phyloP scores from a whole-genome alignment of 306 rosid genomes.

The Vicia villosa region DNA sequence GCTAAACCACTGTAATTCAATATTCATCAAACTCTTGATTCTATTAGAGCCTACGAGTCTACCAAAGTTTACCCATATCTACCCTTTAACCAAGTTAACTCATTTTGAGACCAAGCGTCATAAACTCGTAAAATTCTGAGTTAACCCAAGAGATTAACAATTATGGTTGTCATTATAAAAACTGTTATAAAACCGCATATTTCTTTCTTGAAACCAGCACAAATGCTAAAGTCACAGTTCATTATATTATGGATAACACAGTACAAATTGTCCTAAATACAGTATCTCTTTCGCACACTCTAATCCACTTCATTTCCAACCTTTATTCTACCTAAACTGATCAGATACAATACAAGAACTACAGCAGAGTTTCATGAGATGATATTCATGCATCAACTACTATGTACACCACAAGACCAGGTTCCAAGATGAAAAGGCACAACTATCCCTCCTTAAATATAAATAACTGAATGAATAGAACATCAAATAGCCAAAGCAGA shows the following conservation, averaged over 20 bases:
- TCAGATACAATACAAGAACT: neutral
- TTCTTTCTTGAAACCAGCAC: constrained; percentile 19
- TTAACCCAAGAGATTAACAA: neutral
- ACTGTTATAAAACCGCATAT: neutral
- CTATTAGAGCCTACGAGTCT: neutral
- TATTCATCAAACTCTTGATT: neutral
- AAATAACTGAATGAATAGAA: neutral
- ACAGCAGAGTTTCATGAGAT: constrained; percentile 1
- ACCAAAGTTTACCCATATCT: neutral
- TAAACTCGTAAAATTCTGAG: neutral
- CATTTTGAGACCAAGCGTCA: neutral
- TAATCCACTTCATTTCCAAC: neutral
- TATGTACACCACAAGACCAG: neutral
- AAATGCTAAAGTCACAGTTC: constrained; percentile 7
- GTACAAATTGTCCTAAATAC: neutral
- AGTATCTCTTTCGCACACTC: neutral
- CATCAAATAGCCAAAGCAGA: neutral
- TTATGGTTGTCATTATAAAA: neutral
- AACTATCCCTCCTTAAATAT: neutral
- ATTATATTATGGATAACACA: neutral
- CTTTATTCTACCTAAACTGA: neutral
- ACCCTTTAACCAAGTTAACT: neutral
- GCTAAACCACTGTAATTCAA: neutral
- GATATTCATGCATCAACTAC: neutral
- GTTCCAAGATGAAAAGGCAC: neutral